These are phyloP conservation scores for Artemisia argyi DNA, from an alignment of 129 eudicot species.

Conservation along the genomic window DNA sequence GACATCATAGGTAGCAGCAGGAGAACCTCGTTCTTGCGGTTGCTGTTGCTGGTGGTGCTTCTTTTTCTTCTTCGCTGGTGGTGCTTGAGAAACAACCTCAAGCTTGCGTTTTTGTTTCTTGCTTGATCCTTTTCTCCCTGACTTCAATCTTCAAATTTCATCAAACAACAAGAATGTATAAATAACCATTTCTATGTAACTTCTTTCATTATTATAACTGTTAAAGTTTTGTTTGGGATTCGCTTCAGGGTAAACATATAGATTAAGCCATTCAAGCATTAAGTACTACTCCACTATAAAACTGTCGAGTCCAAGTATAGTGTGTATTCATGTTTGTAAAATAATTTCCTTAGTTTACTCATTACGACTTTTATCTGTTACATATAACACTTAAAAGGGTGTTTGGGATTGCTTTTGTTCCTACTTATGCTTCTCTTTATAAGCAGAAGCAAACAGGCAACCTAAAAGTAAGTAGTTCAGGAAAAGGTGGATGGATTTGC, in stretches of 20 bases:
- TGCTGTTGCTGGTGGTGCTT: slow-evolving; percentile 35
- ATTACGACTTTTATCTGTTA: neutral
- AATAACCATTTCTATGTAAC: neutral
- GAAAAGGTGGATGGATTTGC: too few species aligned
- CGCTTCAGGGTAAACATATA: slow-evolving; percentile 10
- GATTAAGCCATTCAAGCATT: neutral
- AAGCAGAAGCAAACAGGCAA: too few species aligned
- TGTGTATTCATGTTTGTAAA: neutral
- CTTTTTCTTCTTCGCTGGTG: slow-evolving; percentile 69
- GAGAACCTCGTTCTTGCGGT: slow-evolving; percentile 44
- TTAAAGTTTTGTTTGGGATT: slow-evolving; percentile 18
- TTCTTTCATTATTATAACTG: neutral
- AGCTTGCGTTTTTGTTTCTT: slow-evolving; percentile 64
- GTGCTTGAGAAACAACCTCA: slow-evolving; percentile 26
- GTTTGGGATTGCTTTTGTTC: too few species aligned
- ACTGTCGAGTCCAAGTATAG: neutral
- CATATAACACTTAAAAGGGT: neutral
- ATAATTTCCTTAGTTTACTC: neutral
- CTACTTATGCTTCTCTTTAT: too few species aligned
- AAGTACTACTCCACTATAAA: neutral
- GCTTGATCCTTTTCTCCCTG: slow-evolving; percentile 48
- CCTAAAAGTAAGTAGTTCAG: too few species aligned
- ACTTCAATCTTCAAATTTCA: slow-evolving; percentile 39
- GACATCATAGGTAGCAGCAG: slow-evolving; percentile 49
- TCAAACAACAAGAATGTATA: slow-evolving; percentile 29